Percentiles rank a stretch among this genome's conserved stretches.
Evolutionary conservation across 345 rosid species (phyloP).

Genomic region (Lumnitzera littorea): DNA sequence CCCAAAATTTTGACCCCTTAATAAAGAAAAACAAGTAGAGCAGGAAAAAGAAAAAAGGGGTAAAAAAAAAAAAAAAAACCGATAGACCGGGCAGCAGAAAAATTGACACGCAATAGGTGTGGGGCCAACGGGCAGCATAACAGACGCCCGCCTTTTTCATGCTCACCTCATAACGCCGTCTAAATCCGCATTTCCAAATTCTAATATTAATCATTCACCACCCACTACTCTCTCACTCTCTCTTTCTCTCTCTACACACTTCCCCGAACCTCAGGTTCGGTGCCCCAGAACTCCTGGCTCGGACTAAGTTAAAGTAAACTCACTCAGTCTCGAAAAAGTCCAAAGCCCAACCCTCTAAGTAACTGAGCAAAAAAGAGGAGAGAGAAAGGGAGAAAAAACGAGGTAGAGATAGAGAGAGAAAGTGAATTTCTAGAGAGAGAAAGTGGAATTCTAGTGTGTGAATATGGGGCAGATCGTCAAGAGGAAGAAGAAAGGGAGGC

Average conservation of each 20-base stretch:
- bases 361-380: neutral
- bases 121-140: slow-evolving; percentile 48
- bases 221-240: slow-evolving; percentile 12
- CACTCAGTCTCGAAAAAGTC: slow-evolving; percentile 13
- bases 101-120: neutral
- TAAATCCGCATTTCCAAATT: neutral
- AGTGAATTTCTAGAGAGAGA: slow-evolving; percentile 32
- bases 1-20: too few relatives aligned
- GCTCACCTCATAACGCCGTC: slow-evolving; percentile 22
- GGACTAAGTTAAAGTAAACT: slow-evolving; percentile 13
- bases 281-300: slow-evolving; percentile 19
- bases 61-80: neutral
- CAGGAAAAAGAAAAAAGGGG: neutral
- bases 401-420: slow-evolving; percentile 14
- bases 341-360: slow-evolving; percentile 12
- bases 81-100: slow-evolving; percentile 6
- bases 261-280: slow-evolving; percentile 42
- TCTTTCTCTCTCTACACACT: slow-evolving; percentile 21
- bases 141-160: slow-evolving; percentile 26
- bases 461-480: slow-evolving; percentile 87
- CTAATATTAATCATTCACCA: slow-evolving; percentile 27
- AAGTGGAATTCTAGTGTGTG: slow-evolving; percentile 19
- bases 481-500: slow-evolving; percentile 94
- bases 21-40: too few relatives aligned
- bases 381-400: slow-evolving; percentile 14